Base-by-base conservation (phyloP, 371 early-diverging fungal species). In the Batrachochytrium dendrobatidis region DNA sequence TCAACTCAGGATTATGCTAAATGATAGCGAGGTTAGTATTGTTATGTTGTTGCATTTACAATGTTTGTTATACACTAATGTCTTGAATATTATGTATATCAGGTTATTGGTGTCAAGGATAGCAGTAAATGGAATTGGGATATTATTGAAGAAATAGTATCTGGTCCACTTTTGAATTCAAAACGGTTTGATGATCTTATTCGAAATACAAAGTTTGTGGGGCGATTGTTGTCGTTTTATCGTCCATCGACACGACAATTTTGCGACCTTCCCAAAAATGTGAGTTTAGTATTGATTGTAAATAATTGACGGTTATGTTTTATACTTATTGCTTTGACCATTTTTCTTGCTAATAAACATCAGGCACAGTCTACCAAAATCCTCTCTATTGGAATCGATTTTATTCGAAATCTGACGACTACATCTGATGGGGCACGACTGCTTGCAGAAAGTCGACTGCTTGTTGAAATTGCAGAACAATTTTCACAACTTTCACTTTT, bases 111-210 rank as follows among this genome's bases (percentile, higher is more conserved):
- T 33, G 79, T 82, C 2, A 91, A 90, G 60, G 91, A 91, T 24
- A 80, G 75, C 57, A 74, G 82, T 4, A 85, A 87, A 59, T 93
- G 94, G 94, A 82, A 82, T 43, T 93, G 89, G 91, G 86, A 88
- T 45, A 73, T 75, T 26, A 84, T 90, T 22, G 59, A 73, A 45
- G 89, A 90, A 59, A 68, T 91, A 1, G 61, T 91, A 6, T 85
- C 86, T 48, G 91, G 91, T 0, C 89, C 90, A 1, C 68, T 91
- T 43, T 60, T 81, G 18, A 85, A 84, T 60, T 81, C 86, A 1
- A 74, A 83, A 45, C 75, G 91, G 24, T 61, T 91, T 22, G 91
- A 91, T 22, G 94, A 93, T 58, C 83, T 84, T 0, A 72, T 88
- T 62, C 81, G 83, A 24, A 81, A 77, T 51, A 83, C 83, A 18